Conservation (phyloP, 441 rosid species). For the Melastoma candidum region DNA sequence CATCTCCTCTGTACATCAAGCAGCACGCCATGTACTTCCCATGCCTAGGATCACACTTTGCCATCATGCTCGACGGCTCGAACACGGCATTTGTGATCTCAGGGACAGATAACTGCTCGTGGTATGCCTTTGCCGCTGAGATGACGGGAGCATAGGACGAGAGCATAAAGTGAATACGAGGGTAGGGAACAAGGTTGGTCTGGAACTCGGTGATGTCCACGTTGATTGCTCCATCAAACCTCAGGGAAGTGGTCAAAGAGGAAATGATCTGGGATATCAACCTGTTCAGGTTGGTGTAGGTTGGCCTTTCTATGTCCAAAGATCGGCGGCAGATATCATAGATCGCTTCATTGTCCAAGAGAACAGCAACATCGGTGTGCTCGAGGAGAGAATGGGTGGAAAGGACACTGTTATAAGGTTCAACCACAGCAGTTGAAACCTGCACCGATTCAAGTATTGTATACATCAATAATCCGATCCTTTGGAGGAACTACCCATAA, state of each 20-base stretch:
- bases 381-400: conserved; percentile 90
- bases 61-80: conserved; percentile 97
- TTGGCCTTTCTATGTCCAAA: conserved; percentile 82
- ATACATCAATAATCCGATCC: too few relatives aligned
- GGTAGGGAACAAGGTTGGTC: conserved; percentile 90
- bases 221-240: conserved; percentile 92
- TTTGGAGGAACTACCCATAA: too few relatives aligned
- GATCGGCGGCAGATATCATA: conserved; percentile 83
- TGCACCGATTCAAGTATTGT: conserved; percentile 14
- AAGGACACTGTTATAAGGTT: conserved; percentile 88
- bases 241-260: conserved; percentile 81
- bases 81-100: conserved; percentile 91
- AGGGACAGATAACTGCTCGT: conserved; percentile 79
- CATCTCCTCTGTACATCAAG: conserved; percentile 93
- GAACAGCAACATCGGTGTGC: conserved; percentile 88
- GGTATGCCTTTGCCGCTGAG: conserved; percentile 89
- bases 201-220: conserved; percentile 92
- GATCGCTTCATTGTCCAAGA: conserved; percentile 87
- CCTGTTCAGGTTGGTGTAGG: conserved; percentile 80
- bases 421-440: conserved; percentile 94
- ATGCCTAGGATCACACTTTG: conserved; percentile 91
- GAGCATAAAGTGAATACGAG: conserved; percentile 91
- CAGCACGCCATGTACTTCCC: conserved; percentile 95
- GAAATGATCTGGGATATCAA: conserved; percentile 86
- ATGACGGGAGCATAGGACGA: conserved; percentile 93